These are phyloP conservation scores for Phytophthora sansomeana DNA, from an alignment of 352 stramenopile genomes.

Conservation along the genomic window DNA sequence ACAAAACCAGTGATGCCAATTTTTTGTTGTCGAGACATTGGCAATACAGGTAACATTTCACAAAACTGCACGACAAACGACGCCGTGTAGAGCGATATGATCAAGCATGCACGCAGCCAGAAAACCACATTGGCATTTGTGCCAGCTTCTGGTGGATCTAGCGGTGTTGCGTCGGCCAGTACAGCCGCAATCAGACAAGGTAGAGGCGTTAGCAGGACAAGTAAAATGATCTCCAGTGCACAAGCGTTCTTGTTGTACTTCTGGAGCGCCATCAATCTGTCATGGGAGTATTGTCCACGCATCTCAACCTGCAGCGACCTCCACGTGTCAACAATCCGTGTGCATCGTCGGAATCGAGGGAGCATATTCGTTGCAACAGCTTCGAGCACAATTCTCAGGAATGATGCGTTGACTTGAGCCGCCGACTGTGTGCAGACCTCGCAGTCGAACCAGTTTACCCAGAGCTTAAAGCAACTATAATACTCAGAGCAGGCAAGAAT, in stretches of 20 bases:
- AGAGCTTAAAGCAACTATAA: too few species aligned
- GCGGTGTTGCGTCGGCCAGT: slow-evolving; percentile 5
- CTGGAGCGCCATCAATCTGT: slow-evolving; percentile 5
- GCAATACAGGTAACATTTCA: slow-evolving; percentile 9
- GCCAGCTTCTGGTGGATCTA: slow-evolving; percentile 14
- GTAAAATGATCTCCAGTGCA: background rate
- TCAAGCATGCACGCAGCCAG: slow-evolving; percentile 10
- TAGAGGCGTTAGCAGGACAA: slow-evolving; percentile 2
- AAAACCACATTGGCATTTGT: slow-evolving; percentile 14
- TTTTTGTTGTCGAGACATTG: slow-evolving; percentile 10
- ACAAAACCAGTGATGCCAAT: slow-evolving; percentile 26
- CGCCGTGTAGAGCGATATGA: slow-evolving; percentile 8
- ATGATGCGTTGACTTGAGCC: too few species aligned
- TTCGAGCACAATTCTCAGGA: too few species aligned
- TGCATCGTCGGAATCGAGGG: too few species aligned
- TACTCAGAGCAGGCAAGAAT: too few species aligned
- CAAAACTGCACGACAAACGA: slow-evolving; percentile 17
- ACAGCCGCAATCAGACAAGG: slow-evolving; percentile 4
- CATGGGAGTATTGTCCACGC: slow-evolving; percentile 1
- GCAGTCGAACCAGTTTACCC: too few species aligned
- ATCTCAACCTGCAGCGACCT: background rate
- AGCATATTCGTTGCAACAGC: too few species aligned
- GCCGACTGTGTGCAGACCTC: too few species aligned
- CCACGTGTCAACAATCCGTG: background rate
- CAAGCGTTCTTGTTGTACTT: slow-evolving; percentile 1